These are phyloP conservation scores for Aureobasidium uvarum DNA, from an alignment of 2,329 filamentous ascomycete genomes.

Conservation along the genomic window DNA sequence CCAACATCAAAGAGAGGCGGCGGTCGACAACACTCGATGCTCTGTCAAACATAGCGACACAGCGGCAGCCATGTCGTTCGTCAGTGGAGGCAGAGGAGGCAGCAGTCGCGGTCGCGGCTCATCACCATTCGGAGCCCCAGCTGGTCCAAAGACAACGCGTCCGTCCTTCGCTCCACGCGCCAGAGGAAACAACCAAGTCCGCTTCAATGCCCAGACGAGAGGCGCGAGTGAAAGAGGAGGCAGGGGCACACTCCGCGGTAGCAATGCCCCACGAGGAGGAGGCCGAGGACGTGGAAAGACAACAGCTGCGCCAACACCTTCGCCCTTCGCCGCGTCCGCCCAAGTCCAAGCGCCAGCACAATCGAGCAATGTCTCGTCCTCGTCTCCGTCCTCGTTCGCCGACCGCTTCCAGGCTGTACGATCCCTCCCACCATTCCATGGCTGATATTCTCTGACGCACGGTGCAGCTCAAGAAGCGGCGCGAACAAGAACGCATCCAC, in stretches of 20 bases:
- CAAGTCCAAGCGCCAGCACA: conserved; percentile 8
- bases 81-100: conserved; percentile 27
- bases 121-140: conserved; percentile 12
- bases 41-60: conserved; percentile 2
- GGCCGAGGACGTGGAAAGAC: conserved; percentile 18
- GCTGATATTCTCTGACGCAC: conserved; percentile 18
- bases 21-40: conserved; percentile 23
- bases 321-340: conserved; percentile 15
- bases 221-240: conserved; percentile 16
- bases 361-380: conserved; percentile 13
- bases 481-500: conserved; percentile 50
- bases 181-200: conserved; percentile 23
- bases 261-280: not conserved
- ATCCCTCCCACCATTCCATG: not conserved
- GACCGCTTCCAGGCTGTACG: conserved; percentile 26
- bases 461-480: conserved; percentile 48
- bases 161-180: conserved; percentile 18
- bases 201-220: conserved; percentile 13
- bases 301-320: conserved; percentile 17
- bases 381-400: conserved; percentile 11
- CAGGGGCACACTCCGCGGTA: conserved; percentile 3
- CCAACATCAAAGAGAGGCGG: not conserved
- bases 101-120: conserved; percentile 25
- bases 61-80: conserved; percentile 29
- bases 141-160: conserved; percentile 20